Base-by-base conservation (phyloP, 2,329 filamentous ascomycete genomes). In the Phaeomoniella chlamydospora region DNA sequence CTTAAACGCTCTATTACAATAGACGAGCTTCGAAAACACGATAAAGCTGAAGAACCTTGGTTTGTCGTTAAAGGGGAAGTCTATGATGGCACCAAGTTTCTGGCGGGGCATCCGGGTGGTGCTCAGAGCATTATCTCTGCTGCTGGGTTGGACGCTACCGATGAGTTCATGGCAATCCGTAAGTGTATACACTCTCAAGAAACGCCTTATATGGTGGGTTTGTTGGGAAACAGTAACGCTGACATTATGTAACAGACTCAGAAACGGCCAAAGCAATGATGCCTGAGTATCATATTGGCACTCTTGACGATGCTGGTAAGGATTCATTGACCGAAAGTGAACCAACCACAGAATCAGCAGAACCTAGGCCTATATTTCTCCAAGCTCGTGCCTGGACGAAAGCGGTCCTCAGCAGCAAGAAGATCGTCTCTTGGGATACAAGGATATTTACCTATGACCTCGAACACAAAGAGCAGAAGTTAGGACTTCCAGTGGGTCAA, bases 261-360 rank as follows among this genome's bases (percentile, higher is more conserved):
- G 86, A 94, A 60, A 93, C 82, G 12, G 87, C 87, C 19, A 94
- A 92, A 59, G 70, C 68, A 13, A 93, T 93, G 85, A 86, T 94
- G 79, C 70, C 72, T 9, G 58, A 69, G 31, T 92, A 93, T 51
- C 86, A 94, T 55, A 76, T 94, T 44, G 87, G 87, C 35, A 75
- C 74, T 0, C 68, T 94, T 10, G 73, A 82, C 45, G 61, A 74
- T 43, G 62, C 63, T 14, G 72, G 77, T 1, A 63, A 65, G 4
- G 61, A 65, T 29, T 51, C 64, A 0, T 65, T 90, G 2, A 61
- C 65, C 11, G 56, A 62, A 37, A 53, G 60, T 11, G 51, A 54
- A 10, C 41, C 43, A 10, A 38, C 43, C 2, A 54, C 56, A n/a
- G 57, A 58, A 17, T 48, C 51, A 2, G 57, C 59, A 12, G 51